Percentiles rank a stretch among this genome's conserved stretches.
These are phyloP conservation scores for Oemleria cerasiformis DNA, from an alignment of 306 rosid species.

Conservation along the genomic window DNA sequence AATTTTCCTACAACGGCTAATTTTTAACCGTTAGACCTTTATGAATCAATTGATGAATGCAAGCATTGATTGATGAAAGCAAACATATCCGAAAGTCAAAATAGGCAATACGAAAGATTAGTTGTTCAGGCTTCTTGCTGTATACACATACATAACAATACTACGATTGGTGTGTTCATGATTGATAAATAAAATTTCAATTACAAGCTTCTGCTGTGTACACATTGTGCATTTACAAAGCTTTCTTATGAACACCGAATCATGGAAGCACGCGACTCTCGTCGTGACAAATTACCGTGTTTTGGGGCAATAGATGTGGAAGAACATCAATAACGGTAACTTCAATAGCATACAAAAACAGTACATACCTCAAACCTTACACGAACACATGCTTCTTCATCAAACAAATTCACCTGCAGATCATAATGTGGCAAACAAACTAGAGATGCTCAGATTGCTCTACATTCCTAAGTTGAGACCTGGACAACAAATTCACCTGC, in stretches of 20 bases:
- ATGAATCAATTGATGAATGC: too few relatives aligned
- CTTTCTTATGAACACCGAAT: not conserved
- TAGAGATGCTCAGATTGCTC: not conserved
- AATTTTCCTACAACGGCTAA: too few relatives aligned
- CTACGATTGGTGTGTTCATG: not conserved
- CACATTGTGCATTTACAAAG: not conserved
- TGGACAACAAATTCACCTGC: not conserved
- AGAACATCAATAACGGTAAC: not conserved
- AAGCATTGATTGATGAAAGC: too few relatives aligned
- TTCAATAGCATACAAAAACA: too few relatives aligned
- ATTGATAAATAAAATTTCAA: not conserved
- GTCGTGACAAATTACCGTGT: too few relatives aligned
- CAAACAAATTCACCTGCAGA: not conserved
- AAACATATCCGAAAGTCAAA: too few relatives aligned
- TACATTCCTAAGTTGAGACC: not conserved
- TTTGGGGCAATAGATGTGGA: too few relatives aligned
- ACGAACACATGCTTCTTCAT: not conserved
- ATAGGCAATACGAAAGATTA: not conserved
- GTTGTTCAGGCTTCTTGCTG: not conserved
- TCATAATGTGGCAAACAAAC: not conserved
- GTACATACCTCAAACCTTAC: not conserved
- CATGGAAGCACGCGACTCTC: not conserved
- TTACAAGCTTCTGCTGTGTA: not conserved
- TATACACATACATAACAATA: not conserved
- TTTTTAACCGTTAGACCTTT: too few relatives aligned